Conservation (phyloP, 805 yeast genomes). For the Zygotorulaspora chibaensis region DNA sequence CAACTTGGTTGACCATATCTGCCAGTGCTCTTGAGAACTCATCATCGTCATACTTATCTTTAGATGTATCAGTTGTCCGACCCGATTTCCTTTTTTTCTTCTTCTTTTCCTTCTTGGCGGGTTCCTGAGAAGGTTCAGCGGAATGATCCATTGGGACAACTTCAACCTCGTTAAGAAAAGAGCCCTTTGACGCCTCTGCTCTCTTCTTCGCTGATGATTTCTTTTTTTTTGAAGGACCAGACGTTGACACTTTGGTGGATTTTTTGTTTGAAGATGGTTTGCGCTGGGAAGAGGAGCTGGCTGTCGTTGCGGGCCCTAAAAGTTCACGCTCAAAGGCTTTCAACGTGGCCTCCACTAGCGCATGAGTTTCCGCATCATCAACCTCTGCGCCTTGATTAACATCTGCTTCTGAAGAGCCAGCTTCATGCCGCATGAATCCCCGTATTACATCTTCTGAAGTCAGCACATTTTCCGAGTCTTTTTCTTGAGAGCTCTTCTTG, state of each 20-base stretch:
- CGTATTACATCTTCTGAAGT: constrained; percentile 32
- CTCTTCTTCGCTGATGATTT: constrained; percentile 3
- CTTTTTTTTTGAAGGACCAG: constrained; percentile 7
- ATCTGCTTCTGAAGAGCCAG: constrained; percentile 7
- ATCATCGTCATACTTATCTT: constrained; percentile 24
- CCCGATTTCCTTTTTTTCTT: constrained; percentile 26
- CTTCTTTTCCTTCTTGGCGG: constrained; percentile 9
- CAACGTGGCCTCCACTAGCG: constrained; percentile 33
- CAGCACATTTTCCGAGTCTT: constrained; percentile 18
- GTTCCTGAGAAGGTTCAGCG: not conserved
- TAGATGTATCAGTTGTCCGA: constrained; percentile 5
- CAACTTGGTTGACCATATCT: constrained; percentile 53
- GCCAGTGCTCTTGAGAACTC: constrained; percentile 51
- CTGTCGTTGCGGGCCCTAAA: constrained; percentile 14
- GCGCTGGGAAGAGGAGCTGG: not conserved
- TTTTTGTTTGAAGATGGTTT: constrained; percentile 3
- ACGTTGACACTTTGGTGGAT: constrained; percentile 1
- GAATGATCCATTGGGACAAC: not conserved
- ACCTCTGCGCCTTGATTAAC: constrained; percentile 7
- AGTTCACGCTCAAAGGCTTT: constrained; percentile 34
- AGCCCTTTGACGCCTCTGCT: no score
- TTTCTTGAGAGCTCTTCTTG: constrained; percentile 7
- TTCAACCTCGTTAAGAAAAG: not conserved
- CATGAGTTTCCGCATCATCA: constrained; percentile 32
- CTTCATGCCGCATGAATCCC: constrained; percentile 28